Conservation (phyloP, 139 green algal species). For the Closterium sp. region DNA sequence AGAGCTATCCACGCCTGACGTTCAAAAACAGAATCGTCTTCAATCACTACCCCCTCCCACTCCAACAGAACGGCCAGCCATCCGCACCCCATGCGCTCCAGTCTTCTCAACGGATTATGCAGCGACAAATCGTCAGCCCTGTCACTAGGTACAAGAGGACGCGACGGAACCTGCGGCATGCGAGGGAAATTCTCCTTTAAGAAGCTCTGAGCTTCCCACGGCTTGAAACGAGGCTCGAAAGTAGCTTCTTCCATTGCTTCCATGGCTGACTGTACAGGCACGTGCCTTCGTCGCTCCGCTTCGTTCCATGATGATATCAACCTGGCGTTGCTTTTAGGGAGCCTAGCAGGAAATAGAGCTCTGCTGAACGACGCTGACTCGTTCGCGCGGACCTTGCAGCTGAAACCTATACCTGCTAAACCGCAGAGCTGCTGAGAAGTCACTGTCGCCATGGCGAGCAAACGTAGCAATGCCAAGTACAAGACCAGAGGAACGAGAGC, state of each 20-base stretch:
- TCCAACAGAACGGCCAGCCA: slow-evolving; percentile 93
- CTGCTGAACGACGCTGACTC: background rate
- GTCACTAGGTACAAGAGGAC: slow-evolving; percentile 21
- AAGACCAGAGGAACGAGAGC: background rate
- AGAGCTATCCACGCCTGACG: slow-evolving; percentile 75
- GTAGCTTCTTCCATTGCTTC: slow-evolving; percentile 2
- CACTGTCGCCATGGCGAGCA: background rate
- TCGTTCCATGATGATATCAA: background rate
- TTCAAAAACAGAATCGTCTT: slow-evolving; percentile 58
- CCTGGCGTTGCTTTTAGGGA: background rate
- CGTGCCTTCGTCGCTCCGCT: background rate
- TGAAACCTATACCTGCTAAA: background rate
- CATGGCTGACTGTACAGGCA: slow-evolving; percentile 15
- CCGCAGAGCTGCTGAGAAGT: background rate
- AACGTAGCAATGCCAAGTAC: background rate
- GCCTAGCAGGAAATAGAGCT: background rate
- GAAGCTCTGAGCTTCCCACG: background rate
- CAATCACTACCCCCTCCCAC: slow-evolving; percentile 78
- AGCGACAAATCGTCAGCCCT: slow-evolving; percentile 63
- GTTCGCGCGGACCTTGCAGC: background rate
- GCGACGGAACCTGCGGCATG: background rate
- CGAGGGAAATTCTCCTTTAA: background rate
- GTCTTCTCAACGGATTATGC: slow-evolving; percentile 69
- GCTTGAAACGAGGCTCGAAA: slow-evolving; percentile 11
- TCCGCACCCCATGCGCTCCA: slow-evolving; percentile 72